phyloP scores from a whole-genome alignment of 2,329 filamentous ascomycete species.

The Rhynchosporium secalis region DNA sequence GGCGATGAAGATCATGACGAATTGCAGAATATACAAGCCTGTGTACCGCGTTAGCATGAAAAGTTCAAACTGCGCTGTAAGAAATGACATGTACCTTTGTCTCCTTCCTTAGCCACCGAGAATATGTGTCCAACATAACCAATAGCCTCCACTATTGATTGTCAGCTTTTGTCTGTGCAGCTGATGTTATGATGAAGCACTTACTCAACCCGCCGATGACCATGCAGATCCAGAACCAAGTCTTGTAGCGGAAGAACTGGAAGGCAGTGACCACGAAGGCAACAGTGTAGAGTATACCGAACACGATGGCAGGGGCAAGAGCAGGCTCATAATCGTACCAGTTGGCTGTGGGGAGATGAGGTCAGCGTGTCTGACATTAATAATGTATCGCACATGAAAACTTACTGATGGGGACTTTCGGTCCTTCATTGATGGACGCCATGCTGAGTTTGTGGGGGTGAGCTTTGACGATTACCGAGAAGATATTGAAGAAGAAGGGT shows the following conservation, averaged over 20 bases:
- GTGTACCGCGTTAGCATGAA: too few species aligned
- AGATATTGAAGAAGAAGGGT: not conserved
- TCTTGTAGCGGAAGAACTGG: slow-evolving; percentile 1
- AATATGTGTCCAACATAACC: slow-evolving; percentile 4
- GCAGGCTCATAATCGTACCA: not conserved
- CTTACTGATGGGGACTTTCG: not conserved
- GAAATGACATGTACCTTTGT: not conserved
- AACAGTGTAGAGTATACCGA: slow-evolving; percentile 2
- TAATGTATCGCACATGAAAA: not conserved
- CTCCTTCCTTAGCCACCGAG: not conserved
- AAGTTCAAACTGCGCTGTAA: not conserved
- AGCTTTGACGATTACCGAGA: too few species aligned
- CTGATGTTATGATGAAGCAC: not conserved
- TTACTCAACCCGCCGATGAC: not conserved
- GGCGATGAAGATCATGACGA: slow-evolving; percentile 7
- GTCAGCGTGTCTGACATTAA: too few species aligned
- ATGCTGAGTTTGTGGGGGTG: not conserved
- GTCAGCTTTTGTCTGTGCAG: not conserved
- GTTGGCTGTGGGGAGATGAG: not conserved
- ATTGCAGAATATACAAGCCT: not conserved
- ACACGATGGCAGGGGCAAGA: not conserved
- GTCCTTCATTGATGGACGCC: not conserved
- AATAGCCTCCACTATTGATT: not conserved
- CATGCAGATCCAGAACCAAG: slow-evolving; percentile 1
- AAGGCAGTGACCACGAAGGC: not conserved